phyloP scores from a whole-genome alignment of 139 green algal species.

The Chlorella sp. region DNA sequence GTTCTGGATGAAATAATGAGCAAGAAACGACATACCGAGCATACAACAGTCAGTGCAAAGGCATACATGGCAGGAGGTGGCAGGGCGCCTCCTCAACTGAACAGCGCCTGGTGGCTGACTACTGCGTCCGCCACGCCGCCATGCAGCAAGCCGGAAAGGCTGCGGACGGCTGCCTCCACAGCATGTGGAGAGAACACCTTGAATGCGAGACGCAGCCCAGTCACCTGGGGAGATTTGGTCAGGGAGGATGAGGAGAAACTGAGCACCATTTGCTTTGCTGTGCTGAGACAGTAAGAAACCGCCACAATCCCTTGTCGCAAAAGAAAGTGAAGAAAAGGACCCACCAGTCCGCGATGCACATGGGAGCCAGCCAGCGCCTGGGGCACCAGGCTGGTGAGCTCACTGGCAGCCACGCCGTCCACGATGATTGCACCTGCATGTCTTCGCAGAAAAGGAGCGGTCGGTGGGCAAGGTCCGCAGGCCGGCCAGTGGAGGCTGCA shows the following conservation, averaged over 20 bases:
- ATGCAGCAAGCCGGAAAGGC: neutral
- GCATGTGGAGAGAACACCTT: neutral
- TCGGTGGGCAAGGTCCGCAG: neutral
- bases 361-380: neutral
- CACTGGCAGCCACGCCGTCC: constrained; percentile 1
- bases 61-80: neutral
- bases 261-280: too few species aligned
- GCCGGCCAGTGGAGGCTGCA: too few species aligned
- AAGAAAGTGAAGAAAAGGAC: too few species aligned
- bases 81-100: too few species aligned
- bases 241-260: too few species aligned
- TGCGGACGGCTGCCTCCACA: neutral
- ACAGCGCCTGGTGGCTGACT: neutral
- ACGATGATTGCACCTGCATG: constrained; percentile 11
- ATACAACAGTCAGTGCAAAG: neutral
- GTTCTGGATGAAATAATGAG: too few species aligned
- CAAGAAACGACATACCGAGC: too few species aligned
- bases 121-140: neutral
- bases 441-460: too few species aligned
- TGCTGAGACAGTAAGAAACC: too few species aligned
- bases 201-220: neutral
- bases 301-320: too few species aligned
- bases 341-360: neutral
- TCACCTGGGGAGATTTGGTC: too few species aligned
- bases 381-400: constrained; percentile 25